Conservation (phyloP, 2,329 filamentous ascomycete species). For the Cladophialophora psammophila region DNA sequence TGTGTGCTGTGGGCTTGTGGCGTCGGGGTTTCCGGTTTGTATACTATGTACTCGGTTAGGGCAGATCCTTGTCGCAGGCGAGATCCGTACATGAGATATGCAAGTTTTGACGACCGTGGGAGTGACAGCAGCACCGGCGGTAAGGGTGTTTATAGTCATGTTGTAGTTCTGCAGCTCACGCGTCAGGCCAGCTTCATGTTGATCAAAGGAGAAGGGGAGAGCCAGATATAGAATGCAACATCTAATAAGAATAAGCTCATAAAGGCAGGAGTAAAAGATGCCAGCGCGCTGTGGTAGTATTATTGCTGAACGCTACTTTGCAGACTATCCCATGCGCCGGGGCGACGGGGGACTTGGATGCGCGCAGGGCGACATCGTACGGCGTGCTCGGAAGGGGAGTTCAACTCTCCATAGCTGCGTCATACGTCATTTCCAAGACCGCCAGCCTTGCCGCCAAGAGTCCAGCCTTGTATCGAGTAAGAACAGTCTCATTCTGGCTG, state of each 20-base stretch:
- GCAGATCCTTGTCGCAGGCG: constrained; percentile 2
- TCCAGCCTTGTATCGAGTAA: background rate
- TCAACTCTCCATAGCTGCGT: background rate
- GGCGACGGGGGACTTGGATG: background rate
- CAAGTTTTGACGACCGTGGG: constrained; percentile 88
- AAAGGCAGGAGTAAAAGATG: background rate
- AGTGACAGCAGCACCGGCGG: constrained; percentile 82
- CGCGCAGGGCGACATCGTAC: background rate
- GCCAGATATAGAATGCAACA: background rate
- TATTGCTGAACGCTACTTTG: background rate
- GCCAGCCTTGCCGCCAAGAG: background rate
- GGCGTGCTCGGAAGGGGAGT: background rate
- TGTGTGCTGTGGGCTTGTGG: constrained; percentile 84
- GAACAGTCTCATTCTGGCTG: too few species aligned
- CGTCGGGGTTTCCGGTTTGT: constrained; percentile 77
- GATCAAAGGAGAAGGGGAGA: background rate
- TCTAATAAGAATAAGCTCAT: background rate
- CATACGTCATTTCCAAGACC: background rate
- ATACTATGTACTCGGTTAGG: constrained; percentile 64
- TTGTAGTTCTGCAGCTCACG: constrained; percentile 11
- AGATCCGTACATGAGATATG: constrained; percentile 75
- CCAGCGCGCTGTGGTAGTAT: background rate
- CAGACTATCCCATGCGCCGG: background rate
- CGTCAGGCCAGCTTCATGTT: constrained; percentile 3
- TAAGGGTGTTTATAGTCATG: constrained; percentile 78